Percentiles rank a stretch among this genome's conserved stretches.
phyloP scores from a whole-genome alignment of 140 eudicot genomes.

The Erigeron philadelphicus region DNA sequence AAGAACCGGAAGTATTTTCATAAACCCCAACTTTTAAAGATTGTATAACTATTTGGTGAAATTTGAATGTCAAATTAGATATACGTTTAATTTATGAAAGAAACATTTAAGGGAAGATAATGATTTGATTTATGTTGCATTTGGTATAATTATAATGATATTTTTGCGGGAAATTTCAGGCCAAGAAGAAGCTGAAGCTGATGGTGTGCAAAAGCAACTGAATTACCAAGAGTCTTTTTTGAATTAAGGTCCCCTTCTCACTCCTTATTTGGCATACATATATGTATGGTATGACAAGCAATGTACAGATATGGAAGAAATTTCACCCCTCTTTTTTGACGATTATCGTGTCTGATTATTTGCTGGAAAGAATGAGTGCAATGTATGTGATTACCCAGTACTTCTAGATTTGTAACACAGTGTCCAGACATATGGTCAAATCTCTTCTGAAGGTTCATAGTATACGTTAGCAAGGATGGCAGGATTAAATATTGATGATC shows the following conservation, averaged over 20 bases:
- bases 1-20: conserved; percentile 92
- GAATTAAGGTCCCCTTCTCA: conserved; percentile 31
- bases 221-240: conserved; percentile 19
- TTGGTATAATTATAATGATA: conserved; percentile 36
- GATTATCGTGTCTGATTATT: background rate
- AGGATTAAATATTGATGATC: background rate
- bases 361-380: conserved; percentile 3
- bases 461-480: background rate
- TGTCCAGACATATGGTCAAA: background rate
- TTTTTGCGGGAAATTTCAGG: conserved; percentile 56
- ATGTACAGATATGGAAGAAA: conserved; percentile 32
- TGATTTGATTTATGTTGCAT: conserved; percentile 23
- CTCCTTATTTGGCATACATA: conserved; percentile 23
- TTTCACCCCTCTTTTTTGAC: conserved; percentile 4
- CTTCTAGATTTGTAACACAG: background rate
- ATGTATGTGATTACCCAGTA: conserved; percentile 1
- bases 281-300: conserved; percentile 14
- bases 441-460: background rate
- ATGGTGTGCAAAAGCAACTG: conserved; percentile 33
- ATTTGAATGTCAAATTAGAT: conserved; percentile 27
- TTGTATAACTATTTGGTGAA: conserved; percentile 44
- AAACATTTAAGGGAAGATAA: conserved; percentile 17
- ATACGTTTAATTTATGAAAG: conserved; percentile 19
- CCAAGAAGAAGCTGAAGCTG: conserved; percentile 84
- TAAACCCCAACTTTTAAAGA: conserved; percentile 72